Base-by-base conservation (phyloP, 371 early-diverging fungal genomes). In the Encephalitozoon cuniculi region DNA sequence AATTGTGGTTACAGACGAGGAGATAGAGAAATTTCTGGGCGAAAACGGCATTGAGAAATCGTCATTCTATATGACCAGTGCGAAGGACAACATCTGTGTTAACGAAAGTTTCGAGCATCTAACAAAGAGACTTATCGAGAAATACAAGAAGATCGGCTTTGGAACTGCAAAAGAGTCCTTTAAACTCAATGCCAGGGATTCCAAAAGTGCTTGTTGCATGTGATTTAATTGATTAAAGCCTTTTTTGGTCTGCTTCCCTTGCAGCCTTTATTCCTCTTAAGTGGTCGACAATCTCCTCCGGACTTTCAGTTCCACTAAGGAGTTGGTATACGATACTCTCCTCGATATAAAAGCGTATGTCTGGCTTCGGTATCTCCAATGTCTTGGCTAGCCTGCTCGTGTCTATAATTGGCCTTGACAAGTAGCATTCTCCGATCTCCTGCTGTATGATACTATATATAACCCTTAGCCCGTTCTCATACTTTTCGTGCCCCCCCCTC, bases 1-100 rank as follows among this genome's bases (percentile, higher is more conserved):
- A 84, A 89, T 92, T 85, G 90, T 89, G 74, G 88, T 87, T 12
- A 84, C 85, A 2, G 83, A 84, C 65, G 83, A 87, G 18, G 81
- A 86, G 18, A 88, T 89, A 2, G 85, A 86, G 12, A 23, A 39
- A 11, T 78, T 84, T 65, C 53, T 82, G 39, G 51, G 49, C 3
- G 46, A 74, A 15, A 11, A 78, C 44, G 54, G 68, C 21, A 79
- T 79, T 21, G 23, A 28, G n/a, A 68, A 66, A 34, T 53, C 53
- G 9, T 12, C 41, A 43, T 82, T 74, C 73, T 59, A 53, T 44
- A 68, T 77, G 46, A 78, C 78, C 1, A 82, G 82, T 76, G 82
- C 82, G 44, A 79, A 77, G 64, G 74, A 76, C n/a, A 71, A 79
- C 46, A 34, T 77, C 63, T 18, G 43, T 49, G 78, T 82, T 1